Evolutionary conservation across 2,329 filamentous ascomycete species (phyloP).

Genomic region (Myriosclerotinia curreyana): DNA sequence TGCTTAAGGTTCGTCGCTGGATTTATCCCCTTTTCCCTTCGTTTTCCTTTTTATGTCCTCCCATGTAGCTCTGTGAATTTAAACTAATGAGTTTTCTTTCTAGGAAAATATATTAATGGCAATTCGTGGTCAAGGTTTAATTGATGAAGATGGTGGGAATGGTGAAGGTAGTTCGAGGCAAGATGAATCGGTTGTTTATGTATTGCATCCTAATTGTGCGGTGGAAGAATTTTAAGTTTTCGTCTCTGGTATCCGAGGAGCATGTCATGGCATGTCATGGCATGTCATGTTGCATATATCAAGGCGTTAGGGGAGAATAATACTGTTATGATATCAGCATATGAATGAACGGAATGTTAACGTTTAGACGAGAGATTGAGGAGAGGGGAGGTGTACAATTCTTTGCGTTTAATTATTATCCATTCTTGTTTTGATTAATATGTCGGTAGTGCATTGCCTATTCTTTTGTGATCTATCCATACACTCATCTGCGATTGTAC

Average conservation of each 20-base stretch:
- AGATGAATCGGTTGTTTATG: slow-evolving; percentile 65
- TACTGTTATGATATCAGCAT: not conserved
- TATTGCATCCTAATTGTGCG: slow-evolving; percentile 91
- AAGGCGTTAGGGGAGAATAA: slow-evolving; percentile 2
- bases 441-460: not conserved
- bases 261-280: not conserved
- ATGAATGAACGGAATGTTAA: not conserved
- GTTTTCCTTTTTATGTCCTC: slow-evolving; percentile 37
- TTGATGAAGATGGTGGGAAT: slow-evolving; percentile 41
- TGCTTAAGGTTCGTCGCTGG: slow-evolving; percentile 75
- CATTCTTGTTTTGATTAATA: not conserved
- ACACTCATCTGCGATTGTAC: not conserved
- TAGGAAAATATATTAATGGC: slow-evolving; percentile 87
- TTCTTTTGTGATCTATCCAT: not conserved
- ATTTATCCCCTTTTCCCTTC: slow-evolving; percentile 26
- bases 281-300: slow-evolving; percentile 9
- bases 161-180: slow-evolving; percentile 46
- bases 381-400: too few relatives aligned
- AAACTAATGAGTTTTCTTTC: slow-evolving; percentile 49
- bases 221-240: slow-evolving; percentile 53
- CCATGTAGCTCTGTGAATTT: slow-evolving; percentile 39
- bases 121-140: slow-evolving; percentile 60
- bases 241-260: not conserved
- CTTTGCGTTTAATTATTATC: not conserved
- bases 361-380: not conserved